phyloP scores from a whole-genome alignment of 2,329 filamentous ascomycete genomes.

The Scedosporium minutisporum region DNA sequence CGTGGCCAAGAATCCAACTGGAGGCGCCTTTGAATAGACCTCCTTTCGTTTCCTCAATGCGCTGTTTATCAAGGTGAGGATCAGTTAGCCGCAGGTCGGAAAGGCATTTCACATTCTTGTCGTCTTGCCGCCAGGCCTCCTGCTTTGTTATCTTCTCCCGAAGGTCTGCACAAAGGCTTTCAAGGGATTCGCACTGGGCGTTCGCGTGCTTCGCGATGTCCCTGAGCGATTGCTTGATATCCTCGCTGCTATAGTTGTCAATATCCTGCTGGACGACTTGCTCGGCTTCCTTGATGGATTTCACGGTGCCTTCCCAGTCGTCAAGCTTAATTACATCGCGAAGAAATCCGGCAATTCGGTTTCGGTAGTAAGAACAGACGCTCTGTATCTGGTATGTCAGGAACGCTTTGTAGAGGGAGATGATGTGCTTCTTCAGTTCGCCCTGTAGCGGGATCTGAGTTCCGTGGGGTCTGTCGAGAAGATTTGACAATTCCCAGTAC shows the following conservation, averaged over 20 bases:
- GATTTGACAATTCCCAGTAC: constrained; percentile 23
- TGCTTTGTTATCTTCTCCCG: too few species aligned
- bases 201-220: neutral
- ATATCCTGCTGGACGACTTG: neutral
- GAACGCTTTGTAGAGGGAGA: constrained; percentile 26
- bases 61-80: constrained; percentile 22
- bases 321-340: constrained; percentile 21
- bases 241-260: neutral
- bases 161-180: neutral
- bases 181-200: neutral
- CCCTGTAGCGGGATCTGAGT: constrained; percentile 7
- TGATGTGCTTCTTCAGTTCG: constrained; percentile 14
- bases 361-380: constrained; percentile 23
- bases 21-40: constrained; percentile 19
- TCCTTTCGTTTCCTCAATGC: constrained; percentile 16
- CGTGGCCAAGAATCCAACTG: constrained; percentile 20
- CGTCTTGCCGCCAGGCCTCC: neutral
- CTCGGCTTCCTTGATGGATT: constrained; percentile 2
- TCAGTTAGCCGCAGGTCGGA: constrained; percentile 15
- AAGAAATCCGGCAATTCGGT: constrained; percentile 17
- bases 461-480: constrained; percentile 13
- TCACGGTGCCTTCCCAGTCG: neutral
- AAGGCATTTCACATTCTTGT: neutral
- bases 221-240: neutral
- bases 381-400: constrained; percentile 32